Percentiles rank a stretch among this genome's conserved stretches.
Evolutionary conservation across 371 early-diverging fungal species (phyloP).

Genomic region (Paraphysoderma sedebokerense): DNA sequence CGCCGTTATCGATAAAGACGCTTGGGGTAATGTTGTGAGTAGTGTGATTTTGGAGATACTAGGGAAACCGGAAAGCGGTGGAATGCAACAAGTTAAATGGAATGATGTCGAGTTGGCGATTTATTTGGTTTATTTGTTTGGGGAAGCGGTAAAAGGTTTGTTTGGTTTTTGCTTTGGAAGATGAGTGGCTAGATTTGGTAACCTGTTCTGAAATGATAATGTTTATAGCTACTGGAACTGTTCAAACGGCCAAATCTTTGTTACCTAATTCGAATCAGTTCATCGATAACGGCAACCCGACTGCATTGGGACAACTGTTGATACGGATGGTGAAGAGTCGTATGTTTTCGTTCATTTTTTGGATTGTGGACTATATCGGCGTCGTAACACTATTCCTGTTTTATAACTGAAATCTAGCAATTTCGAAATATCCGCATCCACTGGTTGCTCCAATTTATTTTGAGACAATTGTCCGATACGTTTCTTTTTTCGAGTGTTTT

Average conservation of each 20-base stretch:
- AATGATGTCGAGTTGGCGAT: slow-evolving; percentile 65
- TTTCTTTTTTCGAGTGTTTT: slow-evolving; percentile 49
- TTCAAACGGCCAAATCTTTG: too few species aligned
- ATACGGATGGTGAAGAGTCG: slow-evolving; percentile 46
- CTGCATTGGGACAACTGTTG: slow-evolving; percentile 54
- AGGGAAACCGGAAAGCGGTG: slow-evolving; percentile 21
- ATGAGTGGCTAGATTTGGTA: slow-evolving; percentile 16
- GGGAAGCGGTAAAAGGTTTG: slow-evolving; percentile 46
- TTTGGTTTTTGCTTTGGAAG: slow-evolving; percentile 27
- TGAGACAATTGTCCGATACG: slow-evolving; percentile 56
- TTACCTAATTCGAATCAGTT: not conserved
- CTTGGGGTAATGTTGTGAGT: not conserved
- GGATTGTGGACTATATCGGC: slow-evolving; percentile 4
- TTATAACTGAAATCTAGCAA: slow-evolving; percentile 17
- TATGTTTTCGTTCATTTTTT: slow-evolving; percentile 7
- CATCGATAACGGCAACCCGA: slow-evolving; percentile 7
- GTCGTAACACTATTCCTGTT: slow-evolving; percentile 12
- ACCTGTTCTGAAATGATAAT: too few species aligned
- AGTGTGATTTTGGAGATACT: not conserved
- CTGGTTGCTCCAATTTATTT: slow-evolving; percentile 55
- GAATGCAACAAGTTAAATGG: too few species aligned
- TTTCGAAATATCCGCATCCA: slow-evolving; percentile 63
- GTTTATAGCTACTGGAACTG: too few species aligned
- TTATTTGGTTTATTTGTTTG: slow-evolving; percentile 53
- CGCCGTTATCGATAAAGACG: slow-evolving; percentile 36